Evolutionary conservation across 495 filamentous ascomycete genomes (phyloP), one percentile per base, ranked within the genome.

Genomic region (Aspergillus steynii): DNA sequence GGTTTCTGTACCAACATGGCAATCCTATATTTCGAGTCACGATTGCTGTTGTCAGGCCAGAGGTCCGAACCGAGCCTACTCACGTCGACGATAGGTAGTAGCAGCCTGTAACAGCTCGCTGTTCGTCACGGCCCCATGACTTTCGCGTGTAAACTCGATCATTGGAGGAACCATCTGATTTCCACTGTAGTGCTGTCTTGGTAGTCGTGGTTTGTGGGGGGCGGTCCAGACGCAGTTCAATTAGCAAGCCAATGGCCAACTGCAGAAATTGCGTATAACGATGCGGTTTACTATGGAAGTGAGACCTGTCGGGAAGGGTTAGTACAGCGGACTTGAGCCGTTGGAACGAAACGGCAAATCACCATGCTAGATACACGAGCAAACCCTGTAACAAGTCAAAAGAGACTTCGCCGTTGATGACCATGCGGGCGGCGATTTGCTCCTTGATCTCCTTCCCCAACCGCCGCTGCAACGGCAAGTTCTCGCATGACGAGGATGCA

Each of bases 371-470:
- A 50, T 78, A 73, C 2, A 82, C 64, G 10, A 81, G 62, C 26
- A 82, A 71, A 15, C 81, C 78, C 67, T 81, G 75, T 10, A 84
- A 72, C 20, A 81, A 63, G 46, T 85, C 81, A 46, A 84, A 64
- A 29, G 76, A 81, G 20, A 77, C 67, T 49, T 83, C 77, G 5
- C 74, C 73, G 37, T 75, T 72, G 54, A 82, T 58, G 14, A 83
- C 63, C 69, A 85, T 77, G 27, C 72, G 71, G 29, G 77, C 72
- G 27, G 75, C 62, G 53, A 80, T 62, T 46, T 71, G 66, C 56
- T 65, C 71, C 61, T 79, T 76, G 28, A 82, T 62, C 34, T 70
- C 69, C 15, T 61, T 67, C 29, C 74, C 75, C 54, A 78, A 69
- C 25, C 55, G 65, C 9, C 72, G 64, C 66, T 80, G 72, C 32